Evolutionary conservation across 495 filamentous ascomycete genomes (phyloP).

Genomic region (Penicillium lividum): DNA sequence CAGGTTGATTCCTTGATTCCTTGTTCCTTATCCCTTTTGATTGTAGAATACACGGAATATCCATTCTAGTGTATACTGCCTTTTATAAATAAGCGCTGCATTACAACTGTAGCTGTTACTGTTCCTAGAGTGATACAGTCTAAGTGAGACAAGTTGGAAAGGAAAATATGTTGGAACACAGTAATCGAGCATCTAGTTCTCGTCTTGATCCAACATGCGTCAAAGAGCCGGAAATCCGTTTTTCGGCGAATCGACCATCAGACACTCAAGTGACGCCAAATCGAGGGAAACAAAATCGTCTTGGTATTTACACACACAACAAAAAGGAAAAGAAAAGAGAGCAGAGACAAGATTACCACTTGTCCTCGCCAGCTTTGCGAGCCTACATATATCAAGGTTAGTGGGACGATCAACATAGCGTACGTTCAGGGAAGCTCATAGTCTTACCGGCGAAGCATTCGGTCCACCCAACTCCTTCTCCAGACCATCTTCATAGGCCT

Average conservation of each 20-base stretch:
- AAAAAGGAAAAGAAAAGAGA: constrained; percentile 33
- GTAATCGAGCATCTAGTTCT: constrained; percentile 19
- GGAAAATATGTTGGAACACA: background rate
- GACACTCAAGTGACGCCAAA: constrained; percentile 37
- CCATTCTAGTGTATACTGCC: background rate
- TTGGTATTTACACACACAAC: constrained; percentile 50
- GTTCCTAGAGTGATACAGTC: background rate
- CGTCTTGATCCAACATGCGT: constrained; percentile 12
- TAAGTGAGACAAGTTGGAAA: background rate
- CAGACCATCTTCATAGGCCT: constrained; percentile 80
- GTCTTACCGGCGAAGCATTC: constrained; percentile 44
- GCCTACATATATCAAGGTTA: constrained; percentile 29
- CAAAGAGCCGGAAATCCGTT: constrained; percentile 18
- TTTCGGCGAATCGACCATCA: constrained; percentile 26
- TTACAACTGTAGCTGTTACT: background rate
- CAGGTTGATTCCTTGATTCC: background rate
- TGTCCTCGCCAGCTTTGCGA: constrained; percentile 44
- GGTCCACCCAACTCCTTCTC: constrained; percentile 83
- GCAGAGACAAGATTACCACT: constrained; percentile 35
- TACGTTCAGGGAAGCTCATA: background rate
- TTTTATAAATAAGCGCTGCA: background rate
- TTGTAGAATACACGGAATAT: background rate
- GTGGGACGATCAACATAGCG: background rate
- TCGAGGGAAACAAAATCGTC: constrained; percentile 36
- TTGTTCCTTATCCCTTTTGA: background rate